A percentile compares a stretch with the other conserved stretches of the same genome.
Conservation (phyloP, 2,329 filamentous ascomycete genomes). For the Aulographum hederae region DNA sequence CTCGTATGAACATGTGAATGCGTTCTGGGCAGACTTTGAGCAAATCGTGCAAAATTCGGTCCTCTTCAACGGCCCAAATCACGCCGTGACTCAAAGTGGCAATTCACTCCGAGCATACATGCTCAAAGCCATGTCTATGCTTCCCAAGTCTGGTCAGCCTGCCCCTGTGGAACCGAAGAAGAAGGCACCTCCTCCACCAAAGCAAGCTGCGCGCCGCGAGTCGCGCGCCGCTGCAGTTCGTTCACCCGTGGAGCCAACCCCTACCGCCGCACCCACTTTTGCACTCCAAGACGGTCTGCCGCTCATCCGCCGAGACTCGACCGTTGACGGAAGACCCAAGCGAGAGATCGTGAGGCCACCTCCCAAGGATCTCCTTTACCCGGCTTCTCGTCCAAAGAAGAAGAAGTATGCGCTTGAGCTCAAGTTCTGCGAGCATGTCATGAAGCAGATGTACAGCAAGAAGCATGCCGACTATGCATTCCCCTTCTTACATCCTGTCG, state of each 20-base stretch:
- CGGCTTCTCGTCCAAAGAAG: slow-evolving; percentile 65
- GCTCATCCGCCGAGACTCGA: slow-evolving; percentile 70
- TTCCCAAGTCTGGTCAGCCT: slow-evolving; percentile 40
- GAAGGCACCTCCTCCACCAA: slow-evolving; percentile 17
- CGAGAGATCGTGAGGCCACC: slow-evolving; percentile 86
- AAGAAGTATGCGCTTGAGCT: slow-evolving; percentile 81
- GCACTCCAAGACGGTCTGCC: slow-evolving; percentile 64
- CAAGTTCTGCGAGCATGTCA: slow-evolving; percentile 69
- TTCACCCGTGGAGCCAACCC: not conserved
- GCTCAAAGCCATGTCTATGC: slow-evolving; percentile 38
- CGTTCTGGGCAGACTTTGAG: slow-evolving; percentile 56
- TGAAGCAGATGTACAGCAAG: slow-evolving; percentile 58
- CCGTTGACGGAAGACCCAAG: slow-evolving; percentile 68
- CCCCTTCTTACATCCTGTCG: slow-evolving; percentile 70
- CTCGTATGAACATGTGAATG: slow-evolving; percentile 50
- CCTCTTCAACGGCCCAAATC: slow-evolving; percentile 64
- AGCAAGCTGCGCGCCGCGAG: slow-evolving; percentile 12
- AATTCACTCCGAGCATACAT: slow-evolving; percentile 42
- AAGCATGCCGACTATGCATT: slow-evolving; percentile 51
- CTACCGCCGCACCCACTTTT: slow-evolving; percentile 34
- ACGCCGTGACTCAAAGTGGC: slow-evolving; percentile 53
- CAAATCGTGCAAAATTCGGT: slow-evolving; percentile 65
- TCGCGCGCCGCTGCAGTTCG: slow-evolving; percentile 11
- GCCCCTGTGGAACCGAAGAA: slow-evolving; percentile 36
- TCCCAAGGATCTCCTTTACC: slow-evolving; percentile 79